Conservation (phyloP, 345 rosid genomes). For the Erodium maritimum region DNA sequence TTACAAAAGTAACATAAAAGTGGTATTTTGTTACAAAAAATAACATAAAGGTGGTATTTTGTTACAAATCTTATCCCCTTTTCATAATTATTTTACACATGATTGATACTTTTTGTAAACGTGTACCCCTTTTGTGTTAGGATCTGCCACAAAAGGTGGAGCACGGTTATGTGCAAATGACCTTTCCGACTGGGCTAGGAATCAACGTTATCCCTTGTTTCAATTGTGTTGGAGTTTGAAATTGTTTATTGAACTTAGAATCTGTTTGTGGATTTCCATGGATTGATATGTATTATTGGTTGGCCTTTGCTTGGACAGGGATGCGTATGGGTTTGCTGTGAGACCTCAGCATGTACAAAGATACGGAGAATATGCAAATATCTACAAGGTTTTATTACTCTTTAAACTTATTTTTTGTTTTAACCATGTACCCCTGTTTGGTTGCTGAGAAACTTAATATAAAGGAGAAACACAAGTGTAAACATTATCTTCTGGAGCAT, state of each 20-base stretch:
- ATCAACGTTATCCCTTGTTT: too few relatives aligned
- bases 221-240: neutral
- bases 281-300: neutral
- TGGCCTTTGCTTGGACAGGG: conserved; percentile 41
- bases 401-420: neutral
- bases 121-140: too few relatives aligned
- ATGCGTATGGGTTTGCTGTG: conserved; percentile 95
- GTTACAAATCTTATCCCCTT: too few relatives aligned
- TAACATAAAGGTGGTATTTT: too few relatives aligned
- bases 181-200: too few relatives aligned
- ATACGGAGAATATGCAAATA: conserved; percentile 88
- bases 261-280: neutral
- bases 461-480: neutral
- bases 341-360: conserved; percentile 97
- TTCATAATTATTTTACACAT: too few relatives aligned
- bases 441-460: neutral
- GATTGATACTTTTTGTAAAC: too few relatives aligned
- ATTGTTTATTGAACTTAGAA: neutral
- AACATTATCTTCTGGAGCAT: neutral
- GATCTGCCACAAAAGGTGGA: too few relatives aligned
- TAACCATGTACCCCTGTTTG: neutral
- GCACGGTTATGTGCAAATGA: too few relatives aligned
- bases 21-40: too few relatives aligned
- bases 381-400: conserved; percentile 63
- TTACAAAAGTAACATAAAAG: too few relatives aligned